phyloP scores from a whole-genome alignment of 1,284 basidiomycete species.

The Ceratobasidium sp. region DNA sequence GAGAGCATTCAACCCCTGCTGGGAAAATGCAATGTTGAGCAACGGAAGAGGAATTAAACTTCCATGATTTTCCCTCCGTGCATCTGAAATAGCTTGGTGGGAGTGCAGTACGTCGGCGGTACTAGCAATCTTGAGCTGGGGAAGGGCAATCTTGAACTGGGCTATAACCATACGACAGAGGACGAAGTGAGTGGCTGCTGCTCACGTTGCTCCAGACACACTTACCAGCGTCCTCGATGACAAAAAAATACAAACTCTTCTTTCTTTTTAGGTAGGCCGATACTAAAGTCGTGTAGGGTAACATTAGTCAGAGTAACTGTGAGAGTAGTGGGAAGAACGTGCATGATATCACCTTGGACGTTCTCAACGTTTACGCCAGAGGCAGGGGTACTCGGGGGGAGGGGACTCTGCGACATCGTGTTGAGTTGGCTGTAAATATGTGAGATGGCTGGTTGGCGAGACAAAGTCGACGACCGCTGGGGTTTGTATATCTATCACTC shows the following conservation, averaged over 20 bases:
- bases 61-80: neutral
- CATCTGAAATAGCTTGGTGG: neutral
- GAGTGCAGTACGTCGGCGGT: slow-evolving; percentile 7
- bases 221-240: slow-evolving; percentile 19
- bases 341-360: slow-evolving; percentile 52
- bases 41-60: slow-evolving; percentile 39
- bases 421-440: neutral
- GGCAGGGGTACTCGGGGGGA: slow-evolving; percentile 47
- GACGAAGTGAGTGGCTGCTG: neutral
- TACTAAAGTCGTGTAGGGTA: too few relatives aligned
- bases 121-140: neutral
- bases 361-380: slow-evolving; percentile 50
- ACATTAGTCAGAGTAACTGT: too few relatives aligned
- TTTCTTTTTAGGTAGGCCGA: slow-evolving; percentile 35
- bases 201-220: neutral
- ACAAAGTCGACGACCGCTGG: too few relatives aligned
- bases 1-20: slow-evolving; percentile 51
- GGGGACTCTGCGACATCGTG: slow-evolving; percentile 47
- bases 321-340: neutral
- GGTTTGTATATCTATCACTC: neutral
- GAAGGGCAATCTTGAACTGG: slow-evolving; percentile 25
- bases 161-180: neutral
- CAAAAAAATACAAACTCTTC: slow-evolving; percentile 39
- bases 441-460: neutral
- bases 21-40: slow-evolving; percentile 52